A percentile compares a stretch with the other conserved stretches of the same genome.
phyloP scores from a whole-genome alignment of 2,329 filamentous ascomycete species.

The Colletotrichum falcatum region DNA sequence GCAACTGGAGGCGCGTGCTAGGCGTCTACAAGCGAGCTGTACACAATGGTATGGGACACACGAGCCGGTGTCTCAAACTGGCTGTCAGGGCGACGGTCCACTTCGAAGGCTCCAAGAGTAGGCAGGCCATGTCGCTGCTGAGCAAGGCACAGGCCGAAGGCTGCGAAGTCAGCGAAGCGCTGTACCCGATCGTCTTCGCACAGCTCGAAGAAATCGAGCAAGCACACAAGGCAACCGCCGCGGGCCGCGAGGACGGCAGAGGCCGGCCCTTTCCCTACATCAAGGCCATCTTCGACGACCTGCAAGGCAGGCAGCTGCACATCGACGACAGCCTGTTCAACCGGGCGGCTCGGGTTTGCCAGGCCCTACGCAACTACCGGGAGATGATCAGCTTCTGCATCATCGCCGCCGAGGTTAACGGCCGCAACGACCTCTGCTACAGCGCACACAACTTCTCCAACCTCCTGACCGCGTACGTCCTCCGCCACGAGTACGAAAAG shows the following conservation, averaged over 20 bases:
- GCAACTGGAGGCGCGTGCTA: slow-evolving; percentile 50
- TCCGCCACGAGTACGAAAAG: slow-evolving; percentile 47
- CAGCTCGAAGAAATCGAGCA: slow-evolving; percentile 51
- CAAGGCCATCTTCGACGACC: slow-evolving; percentile 44
- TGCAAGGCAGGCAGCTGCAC: slow-evolving; percentile 45
- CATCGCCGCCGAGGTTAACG: slow-evolving; percentile 53
- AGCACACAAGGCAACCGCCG: slow-evolving; percentile 40
- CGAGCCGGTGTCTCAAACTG: slow-evolving; percentile 58
- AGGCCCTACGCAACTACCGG: slow-evolving; percentile 46
- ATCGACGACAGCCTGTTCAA: slow-evolving; percentile 54
- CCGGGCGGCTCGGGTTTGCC: slow-evolving; percentile 50
- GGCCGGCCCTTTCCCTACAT: slow-evolving; percentile 24
- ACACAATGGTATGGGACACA: slow-evolving; percentile 51
- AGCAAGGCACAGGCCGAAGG: slow-evolving; percentile 53
- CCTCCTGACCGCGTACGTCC: slow-evolving; percentile 51
- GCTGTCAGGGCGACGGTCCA: slow-evolving; percentile 59
- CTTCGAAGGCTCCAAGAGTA: slow-evolving; percentile 45
- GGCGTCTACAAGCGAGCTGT: slow-evolving; percentile 54
- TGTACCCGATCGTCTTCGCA: slow-evolving; percentile 54
- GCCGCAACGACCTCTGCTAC: slow-evolving; percentile 51
- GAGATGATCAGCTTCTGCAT: slow-evolving; percentile 51
- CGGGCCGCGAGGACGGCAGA: slow-evolving; percentile 9
- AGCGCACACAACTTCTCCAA: slow-evolving; percentile 54
- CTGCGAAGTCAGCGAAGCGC: slow-evolving; percentile 55
- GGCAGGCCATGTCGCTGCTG: slow-evolving; percentile 55